Evolutionary conservation across 2,329 filamentous ascomycete genomes (phyloP), one percentile per base, ranked within the genome.

Genomic region (Penicillium capsulatum): DNA sequence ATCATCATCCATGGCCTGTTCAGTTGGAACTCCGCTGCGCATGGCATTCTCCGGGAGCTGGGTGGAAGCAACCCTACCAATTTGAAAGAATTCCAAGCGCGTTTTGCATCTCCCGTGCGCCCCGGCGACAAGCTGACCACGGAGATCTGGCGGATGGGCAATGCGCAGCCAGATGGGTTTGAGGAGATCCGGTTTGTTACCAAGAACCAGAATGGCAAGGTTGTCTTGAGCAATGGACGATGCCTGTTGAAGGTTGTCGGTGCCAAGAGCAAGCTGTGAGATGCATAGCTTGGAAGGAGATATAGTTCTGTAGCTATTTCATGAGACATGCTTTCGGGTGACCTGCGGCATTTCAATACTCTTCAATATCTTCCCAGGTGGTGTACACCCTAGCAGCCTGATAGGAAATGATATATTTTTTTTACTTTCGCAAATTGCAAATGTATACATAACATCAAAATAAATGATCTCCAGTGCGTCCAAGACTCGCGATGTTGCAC

Each of bases 1-100:
- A 74, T 80, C 53, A 95, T 95, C 65, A 85, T 94, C 63, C 89
- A 95, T 68, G 90, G 90, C 14, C 73, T 95, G 31, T 94, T 83
- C 70, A 86, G 81, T 54, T 95, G 86, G 83, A 95, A 95, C 70
- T 79, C 78, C 41, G 78, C 85, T 2, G 79, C 78, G 11, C 86
- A 91, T 58, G 81, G 77, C 17, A 71, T 95, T 43, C 71, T 95
- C 39, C 77, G 84, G 64, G 69, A 76, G 27, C 72, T 94, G 14
- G 88, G 87, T 31, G 83, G 76, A 32, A 84, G 83, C 63, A 79
- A 94, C 59, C 85, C 89, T 1, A 77, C 77, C 50, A 94, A 91
- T 58, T 73, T 96, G 53, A 86, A 80, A 68, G 86, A 92, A 67
- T 95, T 91, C 71, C 86, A 91, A 70, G 88, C 88, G 13, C 75